Evolutionary conservation across 1,139 yeast species (phyloP), one percentile per base, ranked within the genome.

Genomic region (Geotrichum reessii): DNA sequence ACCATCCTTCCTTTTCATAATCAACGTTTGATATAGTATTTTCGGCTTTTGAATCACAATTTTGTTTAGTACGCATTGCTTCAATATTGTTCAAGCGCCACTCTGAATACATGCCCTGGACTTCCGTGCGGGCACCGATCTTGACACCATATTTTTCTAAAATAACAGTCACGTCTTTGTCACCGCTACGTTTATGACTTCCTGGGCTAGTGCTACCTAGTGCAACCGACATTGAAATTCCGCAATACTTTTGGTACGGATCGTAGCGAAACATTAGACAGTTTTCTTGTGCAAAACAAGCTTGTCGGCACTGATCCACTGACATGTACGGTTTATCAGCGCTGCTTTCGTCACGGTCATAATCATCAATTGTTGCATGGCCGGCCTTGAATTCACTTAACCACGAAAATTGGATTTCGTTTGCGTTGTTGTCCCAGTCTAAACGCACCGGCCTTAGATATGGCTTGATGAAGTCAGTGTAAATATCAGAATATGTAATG

Each of bases 1-100:
- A 69, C 73, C 72, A 70, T 7, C 73, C 73, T 50, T 70, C 73
- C 48, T 63, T 64, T 48, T 66, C 71, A 60, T 69, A 72, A 7
- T 62, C 62, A 3, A 60, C 55, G 1, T 66, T 70, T 46, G 63
- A 60, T 48, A 64, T 60, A 19, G 57, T 57, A 44, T 70, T 69
- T 52, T 69, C 71, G 2, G 63, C 63, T 14, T 57, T 57, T 3
- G 61, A 53, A 54, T 70, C 73, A 59, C 73, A 70, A 4, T 48
- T 22, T 27, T 61, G 52, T 14, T 61, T 58, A 19, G 58, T 46
- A 11, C 73, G 64, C 71, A 70, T 67, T 8, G 59, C 60, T 37
- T 55, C 57, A 6, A 62, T 52, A n/a, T 58, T 33, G 24, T 58
- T 57, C 33, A 62, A 55, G 37, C 59, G 47, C 59, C 64, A 52